Percentiles rank a stretch among this genome's conserved stretches.
Conservation (phyloP, 164 flowering plant genomes). For the grape (Vitis vinifera) region ASM3070453v1 NC_081808.1:3853001-3853500, state of each 20-base stretch:
- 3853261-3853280: constrained; percentile 10
- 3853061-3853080: constrained; percentile 59
- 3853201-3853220: constrained; percentile 26
- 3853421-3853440: not conserved
- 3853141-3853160: constrained; percentile 48
- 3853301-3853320: constrained; percentile 3
- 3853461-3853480: not conserved
- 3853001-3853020: constrained; percentile 69
- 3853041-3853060: constrained; percentile 64
- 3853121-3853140: constrained; percentile 32
- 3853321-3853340: constrained; percentile 17
- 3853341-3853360: constrained; percentile 16
- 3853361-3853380: constrained; percentile 6
- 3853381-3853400: constrained; percentile 37
- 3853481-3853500: constrained; percentile 2
- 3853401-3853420: constrained; percentile 83
- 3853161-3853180: constrained; percentile 28
- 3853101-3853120: constrained; percentile 41
- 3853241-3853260: constrained; percentile 18
- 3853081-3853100: constrained; percentile 52
- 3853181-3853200: constrained; percentile 7
- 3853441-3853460: not conserved
- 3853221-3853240: constrained; percentile 14
- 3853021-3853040: constrained; percentile 49
- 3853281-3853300: constrained; percentile 10